These are phyloP conservation scores for Sequoia sempervirens DNA, from an alignment of 75 land plant genomes.

Conservation along the genomic window DNA sequence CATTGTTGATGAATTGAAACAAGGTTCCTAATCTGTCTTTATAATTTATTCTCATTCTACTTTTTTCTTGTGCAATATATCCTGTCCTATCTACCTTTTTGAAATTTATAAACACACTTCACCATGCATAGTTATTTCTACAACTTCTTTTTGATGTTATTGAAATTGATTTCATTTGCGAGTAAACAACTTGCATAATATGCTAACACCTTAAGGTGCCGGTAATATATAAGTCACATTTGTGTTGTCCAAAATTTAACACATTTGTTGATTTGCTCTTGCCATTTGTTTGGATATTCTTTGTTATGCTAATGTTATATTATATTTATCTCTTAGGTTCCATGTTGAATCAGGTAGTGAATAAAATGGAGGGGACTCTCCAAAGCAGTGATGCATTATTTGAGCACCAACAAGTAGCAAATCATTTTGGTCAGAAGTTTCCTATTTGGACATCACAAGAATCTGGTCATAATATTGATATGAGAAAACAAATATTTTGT, in stretches of 20 bases:
- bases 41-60: neutral
- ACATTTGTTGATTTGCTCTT: neutral
- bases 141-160: neutral
- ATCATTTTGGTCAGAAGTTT: conserved; percentile 11
- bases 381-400: conserved; percentile 9
- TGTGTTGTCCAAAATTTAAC: neutral
- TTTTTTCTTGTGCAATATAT: neutral
- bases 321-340: conserved; percentile 1
- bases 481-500: conserved; percentile 82
- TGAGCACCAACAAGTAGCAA: neutral
- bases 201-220: neutral
- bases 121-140: neutral
- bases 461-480: conserved; percentile 45
- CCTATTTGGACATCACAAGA: conserved; percentile 44
- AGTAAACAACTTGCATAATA: neutral
- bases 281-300: neutral
- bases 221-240: neutral
- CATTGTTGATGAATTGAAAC: neutral
- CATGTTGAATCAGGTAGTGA: conserved; percentile 3
- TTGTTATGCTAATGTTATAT: neutral
- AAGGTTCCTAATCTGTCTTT: neutral
- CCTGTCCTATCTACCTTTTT: neutral
- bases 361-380: neutral
- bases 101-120: neutral
- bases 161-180: neutral